phyloP scores from a whole-genome alignment of 495 filamentous ascomycete species.

The Penicillium arizonense region DNA sequence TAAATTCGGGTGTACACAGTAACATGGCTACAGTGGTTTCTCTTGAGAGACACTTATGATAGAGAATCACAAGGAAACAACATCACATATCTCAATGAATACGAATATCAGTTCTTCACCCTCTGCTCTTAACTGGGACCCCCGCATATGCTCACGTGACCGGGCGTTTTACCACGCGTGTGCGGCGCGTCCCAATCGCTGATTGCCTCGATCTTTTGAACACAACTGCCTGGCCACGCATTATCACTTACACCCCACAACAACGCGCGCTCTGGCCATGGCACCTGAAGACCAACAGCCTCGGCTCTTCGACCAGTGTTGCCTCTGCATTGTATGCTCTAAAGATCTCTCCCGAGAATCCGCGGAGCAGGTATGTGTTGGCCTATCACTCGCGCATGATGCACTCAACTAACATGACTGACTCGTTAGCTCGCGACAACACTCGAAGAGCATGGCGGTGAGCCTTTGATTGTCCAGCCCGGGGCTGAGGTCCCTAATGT shows the following conservation, averaged over 20 bases:
- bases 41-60: no score
- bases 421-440: conserved; percentile 32
- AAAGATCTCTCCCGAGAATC: conserved; percentile 49
- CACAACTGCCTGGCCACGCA: not conserved
- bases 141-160: conserved; percentile 3
- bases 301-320: conserved; percentile 44
- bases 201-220: not conserved
- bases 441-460: conserved; percentile 54
- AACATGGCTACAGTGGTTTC: no score
- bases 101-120: no score
- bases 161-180: conserved; percentile 5
- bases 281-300: conserved; percentile 24
- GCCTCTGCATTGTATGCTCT: conserved; percentile 39
- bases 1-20: no score
- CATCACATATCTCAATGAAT: no score
- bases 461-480: conserved; percentile 43
- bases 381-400: conserved; percentile 7
- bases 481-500: conserved; percentile 50
- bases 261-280: conserved; percentile 21
- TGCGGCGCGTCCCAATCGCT: not conserved
- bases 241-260: no score
- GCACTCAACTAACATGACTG: not conserved
- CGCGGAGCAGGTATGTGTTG: conserved; percentile 37
- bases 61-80: no score
- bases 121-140: not conserved